Conservation (phyloP, 331 rosid genomes). For the Malus hybrid region DNA sequence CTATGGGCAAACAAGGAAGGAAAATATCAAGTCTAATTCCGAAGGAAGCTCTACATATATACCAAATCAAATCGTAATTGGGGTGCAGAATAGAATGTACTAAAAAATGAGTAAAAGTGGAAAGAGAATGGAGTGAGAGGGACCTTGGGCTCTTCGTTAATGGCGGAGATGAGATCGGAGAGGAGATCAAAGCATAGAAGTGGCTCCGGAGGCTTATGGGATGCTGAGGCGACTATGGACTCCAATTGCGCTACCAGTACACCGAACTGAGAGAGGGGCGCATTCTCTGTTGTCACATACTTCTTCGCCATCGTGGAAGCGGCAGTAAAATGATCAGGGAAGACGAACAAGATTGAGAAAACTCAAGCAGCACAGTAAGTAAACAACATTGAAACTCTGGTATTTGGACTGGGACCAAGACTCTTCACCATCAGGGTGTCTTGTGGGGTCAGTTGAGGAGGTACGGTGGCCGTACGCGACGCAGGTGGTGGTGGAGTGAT, state of each 20-base stretch:
- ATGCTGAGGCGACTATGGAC: constrained; percentile 83
- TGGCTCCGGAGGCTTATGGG: constrained; percentile 80
- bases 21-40: background rate
- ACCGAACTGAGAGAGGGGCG: constrained; percentile 92
- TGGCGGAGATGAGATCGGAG: constrained; percentile 93
- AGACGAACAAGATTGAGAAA: background rate
- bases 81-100: background rate
- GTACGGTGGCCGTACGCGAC: background rate
- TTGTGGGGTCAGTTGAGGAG: background rate
- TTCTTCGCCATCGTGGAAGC: constrained; percentile 35
- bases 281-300: constrained; percentile 32
- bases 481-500: background rate
- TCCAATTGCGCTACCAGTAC: constrained; percentile 93
- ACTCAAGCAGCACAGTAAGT: background rate
- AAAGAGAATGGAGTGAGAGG: background rate
- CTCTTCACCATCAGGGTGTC: background rate
- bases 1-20: background rate
- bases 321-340: background rate
- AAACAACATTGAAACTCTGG: background rate
- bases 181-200: constrained; percentile 98
- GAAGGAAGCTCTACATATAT: background rate
- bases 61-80: background rate
- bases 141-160: constrained; percentile 82
- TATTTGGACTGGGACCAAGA: background rate
- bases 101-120: background rate